Conservation (phyloP, 768 basidiomycete genomes). For the Chalciporus chontae region DNA sequence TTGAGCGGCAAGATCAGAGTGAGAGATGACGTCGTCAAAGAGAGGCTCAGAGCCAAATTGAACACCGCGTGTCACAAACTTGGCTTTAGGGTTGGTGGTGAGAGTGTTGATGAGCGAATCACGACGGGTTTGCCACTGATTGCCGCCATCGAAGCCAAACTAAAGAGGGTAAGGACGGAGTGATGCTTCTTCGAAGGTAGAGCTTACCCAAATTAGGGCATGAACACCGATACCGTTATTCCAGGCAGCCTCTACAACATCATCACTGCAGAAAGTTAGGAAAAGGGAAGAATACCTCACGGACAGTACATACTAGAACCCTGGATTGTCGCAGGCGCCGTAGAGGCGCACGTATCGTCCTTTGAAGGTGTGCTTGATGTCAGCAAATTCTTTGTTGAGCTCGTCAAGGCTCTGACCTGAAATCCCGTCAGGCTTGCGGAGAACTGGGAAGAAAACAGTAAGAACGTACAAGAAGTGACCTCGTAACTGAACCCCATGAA, state of each 20-base stretch:
- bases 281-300: constrained; percentile 13
- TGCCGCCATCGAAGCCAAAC: constrained; percentile 37
- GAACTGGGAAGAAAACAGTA: neutral
- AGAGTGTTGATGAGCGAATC: constrained; percentile 49
- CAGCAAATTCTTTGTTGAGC: constrained; percentile 52
- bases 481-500: constrained; percentile 80
- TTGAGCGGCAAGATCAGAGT: constrained; percentile 47
- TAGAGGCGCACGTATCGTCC: constrained; percentile 62
- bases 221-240: constrained; percentile 65
- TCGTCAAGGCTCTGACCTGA: constrained; percentile 55
- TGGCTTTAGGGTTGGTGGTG: constrained; percentile 57
- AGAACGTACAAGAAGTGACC: constrained; percentile 53
- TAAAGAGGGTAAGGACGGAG: constrained; percentile 6
- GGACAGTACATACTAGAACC: constrained; percentile 34
- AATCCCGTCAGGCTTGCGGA: neutral
- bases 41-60: constrained; percentile 75
- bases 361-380: constrained; percentile 56
- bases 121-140: constrained; percentile 53
- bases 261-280: constrained; percentile 36
- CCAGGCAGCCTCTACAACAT: constrained; percentile 69
- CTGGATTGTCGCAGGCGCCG: constrained; percentile 37
- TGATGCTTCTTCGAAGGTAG: neutral
- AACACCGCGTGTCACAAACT: constrained; percentile 59
- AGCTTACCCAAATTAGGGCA: constrained; percentile 65
- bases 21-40: constrained; percentile 52